Evolutionary conservation across 1,284 basidiomycete species (phyloP), one percentile per base, ranked within the genome.

Genomic region (Cryptococcus deneoformans): DNA sequence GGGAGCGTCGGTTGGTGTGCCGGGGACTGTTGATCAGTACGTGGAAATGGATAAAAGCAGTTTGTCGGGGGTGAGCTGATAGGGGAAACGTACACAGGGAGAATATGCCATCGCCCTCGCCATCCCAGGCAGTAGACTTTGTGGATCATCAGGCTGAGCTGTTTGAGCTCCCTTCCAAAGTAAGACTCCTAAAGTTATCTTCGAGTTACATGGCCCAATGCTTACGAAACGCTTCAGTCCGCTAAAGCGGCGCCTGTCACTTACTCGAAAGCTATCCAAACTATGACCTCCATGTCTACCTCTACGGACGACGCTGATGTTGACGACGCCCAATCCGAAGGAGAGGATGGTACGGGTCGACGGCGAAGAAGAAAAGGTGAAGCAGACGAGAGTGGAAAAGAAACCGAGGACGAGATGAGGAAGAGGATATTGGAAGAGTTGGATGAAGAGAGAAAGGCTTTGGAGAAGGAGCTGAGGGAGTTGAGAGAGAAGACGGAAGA

Each of bases 261-360:
- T 50, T 97, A 96, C 71, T 94, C 93, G 64, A 96, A 95, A 76
- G 88, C 92, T 66, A 88, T 95, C 2, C 94, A 98, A 75, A 96
- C 86, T 36, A 64, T 68, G 39, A 61, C 60, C 5, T 63, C 65
- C 4, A 63, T 58, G 39, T 65, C 59, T 5, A 68, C 66, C 3
- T 66, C 63, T n/a, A 68, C 65, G 10, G 65, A 63, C 1, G 61
- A 69, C 38, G 24, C 62, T 12, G 63, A 64, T 11, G 54, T 53
- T n/a, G 64, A 62, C 36, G 53, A 58, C 42, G 29, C 29, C 5
- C 29, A 29, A 29, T 29, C 29, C 29, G 29, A 29, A 29, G 52
- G 57, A 3, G 51, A 62, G 8, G 71, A 71, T 43, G 69, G 86
- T 5, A 85, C 87, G 57, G 67, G 70, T 7, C 52, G 37, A 14